Percentiles rank a stretch among this genome's conserved stretches.
phyloP scores from a whole-genome alignment of 768 basidiomycete genomes.

The Kwoniella mangroviensis region DNA sequence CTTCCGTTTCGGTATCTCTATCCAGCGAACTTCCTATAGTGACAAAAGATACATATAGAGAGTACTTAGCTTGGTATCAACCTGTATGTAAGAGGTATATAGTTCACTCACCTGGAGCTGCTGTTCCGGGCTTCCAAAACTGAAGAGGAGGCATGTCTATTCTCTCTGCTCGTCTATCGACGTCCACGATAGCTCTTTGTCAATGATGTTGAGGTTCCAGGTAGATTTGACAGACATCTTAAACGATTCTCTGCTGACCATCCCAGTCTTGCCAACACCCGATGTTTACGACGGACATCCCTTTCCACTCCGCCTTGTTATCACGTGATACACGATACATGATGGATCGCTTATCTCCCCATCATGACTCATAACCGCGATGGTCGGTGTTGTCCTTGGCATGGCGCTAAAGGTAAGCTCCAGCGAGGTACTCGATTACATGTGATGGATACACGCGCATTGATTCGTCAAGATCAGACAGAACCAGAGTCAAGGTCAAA shows the following conservation, averaged over 20 bases:
- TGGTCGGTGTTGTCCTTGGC: not conserved
- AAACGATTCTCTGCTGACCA: not conserved
- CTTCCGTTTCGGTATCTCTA: conserved; percentile 77
- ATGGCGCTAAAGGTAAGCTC: not conserved
- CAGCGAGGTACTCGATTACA: too few species aligned
- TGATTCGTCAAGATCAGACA: too few species aligned
- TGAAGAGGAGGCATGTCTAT: conserved; percentile 37
- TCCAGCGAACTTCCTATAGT: conserved; percentile 76
- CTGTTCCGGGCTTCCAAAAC: conserved; percentile 58
- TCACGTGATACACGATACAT: not conserved
- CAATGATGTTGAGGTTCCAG: not conserved
- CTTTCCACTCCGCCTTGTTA: not conserved
- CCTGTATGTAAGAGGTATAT: too few species aligned
- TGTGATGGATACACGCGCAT: too few species aligned
- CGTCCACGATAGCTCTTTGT: not conserved
- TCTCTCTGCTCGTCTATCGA: not conserved
- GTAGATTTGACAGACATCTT: not conserved
- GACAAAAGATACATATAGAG: too few species aligned
- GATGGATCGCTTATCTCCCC: not conserved
- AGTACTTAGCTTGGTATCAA: not conserved
- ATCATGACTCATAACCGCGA: not conserved
- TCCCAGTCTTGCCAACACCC: not conserved
- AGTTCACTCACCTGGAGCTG: conserved; percentile 46
- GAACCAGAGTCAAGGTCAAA: not conserved
- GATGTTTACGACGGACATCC: conserved; percentile 1